Percentiles rank a stretch among this genome's conserved stretches.
phyloP scores from a whole-genome alignment of 1,284 basidiomycete genomes.

The Sporisorium graminicola region DNA sequence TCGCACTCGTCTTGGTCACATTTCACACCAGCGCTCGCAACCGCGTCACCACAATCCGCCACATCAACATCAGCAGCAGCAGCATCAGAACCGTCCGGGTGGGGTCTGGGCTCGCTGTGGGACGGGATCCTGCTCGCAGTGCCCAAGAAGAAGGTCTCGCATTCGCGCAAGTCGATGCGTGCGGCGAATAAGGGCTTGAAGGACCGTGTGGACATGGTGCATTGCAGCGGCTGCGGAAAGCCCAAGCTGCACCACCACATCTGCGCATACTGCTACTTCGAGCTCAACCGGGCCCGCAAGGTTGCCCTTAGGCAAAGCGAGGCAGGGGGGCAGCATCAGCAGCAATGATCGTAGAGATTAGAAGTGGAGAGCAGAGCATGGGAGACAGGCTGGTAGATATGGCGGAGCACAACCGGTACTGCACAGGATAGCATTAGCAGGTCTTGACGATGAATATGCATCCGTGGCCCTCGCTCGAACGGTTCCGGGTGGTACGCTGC shows the following conservation, averaged over 20 bases:
- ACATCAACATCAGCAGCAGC: not conserved
- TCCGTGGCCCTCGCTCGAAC: no score
- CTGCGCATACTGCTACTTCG: conserved; percentile 85
- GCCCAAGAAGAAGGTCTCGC: conserved; percentile 93
- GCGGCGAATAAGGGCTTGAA: conserved; percentile 93
- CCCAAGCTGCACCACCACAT: conserved; percentile 75
- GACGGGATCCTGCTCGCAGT: conserved; percentile 90
- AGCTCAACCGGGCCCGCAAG: conserved; percentile 73
- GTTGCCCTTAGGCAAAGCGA: conserved; percentile 2
- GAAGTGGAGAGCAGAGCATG: not conserved
- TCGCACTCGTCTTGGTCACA: conserved; percentile 3
- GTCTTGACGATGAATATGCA: no score
- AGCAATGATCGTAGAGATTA: not conserved
- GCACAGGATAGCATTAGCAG: no score
- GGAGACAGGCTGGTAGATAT: not conserved
- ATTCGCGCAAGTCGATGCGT: conserved; percentile 94
- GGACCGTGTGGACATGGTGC: conserved; percentile 83
- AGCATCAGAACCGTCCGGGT: not conserved
- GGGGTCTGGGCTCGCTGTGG: conserved; percentile 75
- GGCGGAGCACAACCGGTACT: no score
- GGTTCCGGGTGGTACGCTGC: no score
- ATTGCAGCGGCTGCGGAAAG: conserved; percentile 22
- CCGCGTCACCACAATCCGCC: not conserved
- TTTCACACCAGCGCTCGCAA: conserved; percentile 19
- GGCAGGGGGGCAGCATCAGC: not conserved